Evolutionary conservation across 805 yeast genomes (phyloP), one percentile per base, ranked within the genome.

Genomic region (Torulaspora delbrueckii): DNA sequence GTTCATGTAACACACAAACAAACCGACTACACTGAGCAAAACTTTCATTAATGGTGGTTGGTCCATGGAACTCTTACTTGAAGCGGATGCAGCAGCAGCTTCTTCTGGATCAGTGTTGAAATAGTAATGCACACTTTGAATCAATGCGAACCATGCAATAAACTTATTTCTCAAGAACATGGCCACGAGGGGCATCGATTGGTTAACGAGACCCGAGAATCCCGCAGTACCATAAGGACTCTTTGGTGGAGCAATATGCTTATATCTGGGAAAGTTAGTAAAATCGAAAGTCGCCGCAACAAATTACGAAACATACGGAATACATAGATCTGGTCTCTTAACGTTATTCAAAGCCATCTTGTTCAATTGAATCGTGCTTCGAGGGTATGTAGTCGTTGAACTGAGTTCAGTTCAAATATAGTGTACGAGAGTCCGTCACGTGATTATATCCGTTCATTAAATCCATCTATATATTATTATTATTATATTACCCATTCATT

Each of bases 151-250:
- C 84, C 84, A 77, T 8, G 61, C 68, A 32, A 64, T 38, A 43
- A 59, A 63, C 50, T 65, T 67, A 53, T 70, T 69, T 54, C 63
- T 75, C 76, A 80, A 71, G 63, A 80, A 79, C 79, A 80, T 78
- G 38, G 84, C 84, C 3, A 82, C 81, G 82, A 80, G 77, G 26
- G 85, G 84, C 67, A 80, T 74, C 13, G 82, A 70, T 61, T 76
- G 84, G 34, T 77, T 62, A 3, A 66, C 41, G 37, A 65, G 33
- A 18, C 68, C 67, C 3, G 65, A 51, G 1, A 61, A 64, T 37
- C 77, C 67, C 63, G 76, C 68, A 1, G 75, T 60, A 6, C 74
- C 68, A 48, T 73, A 74, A n/a, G 68, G 55, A 25, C 76, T 67
- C 22, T 74, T 68, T 52, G 73, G 74, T 31, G 78, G 75, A 41